Evolutionary conservation across 1,139 yeast genomes (phyloP), one percentile per base, ranked within the genome.

Genomic region (Diutina pseudorugosa): DNA sequence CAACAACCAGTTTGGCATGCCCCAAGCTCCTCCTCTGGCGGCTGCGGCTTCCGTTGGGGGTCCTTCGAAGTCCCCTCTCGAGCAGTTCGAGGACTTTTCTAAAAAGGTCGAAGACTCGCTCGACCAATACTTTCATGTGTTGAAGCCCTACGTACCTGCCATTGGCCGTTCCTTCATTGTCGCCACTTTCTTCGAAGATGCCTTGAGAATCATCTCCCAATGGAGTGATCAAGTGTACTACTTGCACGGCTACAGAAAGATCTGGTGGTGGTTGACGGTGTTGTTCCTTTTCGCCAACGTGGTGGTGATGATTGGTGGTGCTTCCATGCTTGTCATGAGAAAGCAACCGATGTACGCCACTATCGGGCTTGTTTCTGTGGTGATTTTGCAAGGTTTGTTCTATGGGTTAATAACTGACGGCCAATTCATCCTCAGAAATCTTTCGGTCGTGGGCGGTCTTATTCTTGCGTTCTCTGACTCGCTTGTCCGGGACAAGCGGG

Each of bases 141-240:
- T 83, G 52, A 84, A 77, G 65, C 93, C 93, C 0, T 83, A 81
- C 59, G 83, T 84, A 40, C 98, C 98, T 14, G 82, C 85, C 23
- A 78, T 93, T 59, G 98, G 97, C 30, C 77, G 98, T 55, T 83
- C 88, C 56, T 79, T 91, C 61, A 90, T 93, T 59, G 96, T 93
- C 55, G 96, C 96, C 52, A 93, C 98, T 1, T 93, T 91, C 65
- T 80, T 83, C 61, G 98, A 93, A 68, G 98, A 93, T 64, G 82
- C 96, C 1, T 66, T 85, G 55, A 78, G 98, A 66, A 88, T 93
- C 61, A 64, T 83, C 55, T 74, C 90, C 16, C 98, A 91, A 69
- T 93, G 98, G 98, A 68, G 77, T 40, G 96, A 90, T 62, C 98
- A 93, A 68, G 89, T 89, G 33, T 84, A 82, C 65, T 93, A 87